Conservation (phyloP, 2,329 filamentous ascomycete species). For the Cordyceps cicadae region DNA sequence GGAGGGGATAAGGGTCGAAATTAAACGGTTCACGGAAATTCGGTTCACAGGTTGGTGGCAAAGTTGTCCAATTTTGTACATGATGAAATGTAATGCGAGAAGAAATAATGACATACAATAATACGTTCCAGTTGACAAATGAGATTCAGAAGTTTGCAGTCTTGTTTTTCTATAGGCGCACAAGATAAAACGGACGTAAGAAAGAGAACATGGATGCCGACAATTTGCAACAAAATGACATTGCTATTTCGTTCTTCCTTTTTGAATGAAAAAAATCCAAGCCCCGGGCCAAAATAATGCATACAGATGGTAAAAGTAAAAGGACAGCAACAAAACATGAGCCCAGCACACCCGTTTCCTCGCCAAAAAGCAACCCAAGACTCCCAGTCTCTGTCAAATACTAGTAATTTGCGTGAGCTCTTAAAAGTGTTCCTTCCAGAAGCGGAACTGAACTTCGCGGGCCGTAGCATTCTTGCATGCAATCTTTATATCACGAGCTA, state of each 20-base stretch:
- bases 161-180: too few relatives aligned
- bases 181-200: too few relatives aligned
- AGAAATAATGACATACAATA: background rate
- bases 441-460: conserved; percentile 81
- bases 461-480: conserved; percentile 67
- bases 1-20: background rate
- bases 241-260: background rate
- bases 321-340: background rate
- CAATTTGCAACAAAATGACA: background rate
- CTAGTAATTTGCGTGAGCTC: conserved; percentile 13
- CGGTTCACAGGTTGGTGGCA: background rate
- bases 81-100: background rate
- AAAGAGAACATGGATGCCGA: background rate
- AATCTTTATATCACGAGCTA: conserved; percentile 75
- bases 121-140: background rate
- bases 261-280: background rate
- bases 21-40: background rate
- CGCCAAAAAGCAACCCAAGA: background rate
- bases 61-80: background rate
- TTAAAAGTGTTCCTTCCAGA: conserved; percentile 96
- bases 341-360: background rate
- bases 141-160: background rate
- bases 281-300: background rate
- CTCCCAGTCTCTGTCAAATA: background rate
- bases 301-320: background rate